Percentiles rank a stretch among this genome's conserved stretches.
Evolutionary conservation across 352 stramenopile genomes (phyloP).

Genomic region (Aphanomyces stellatus): DNA sequence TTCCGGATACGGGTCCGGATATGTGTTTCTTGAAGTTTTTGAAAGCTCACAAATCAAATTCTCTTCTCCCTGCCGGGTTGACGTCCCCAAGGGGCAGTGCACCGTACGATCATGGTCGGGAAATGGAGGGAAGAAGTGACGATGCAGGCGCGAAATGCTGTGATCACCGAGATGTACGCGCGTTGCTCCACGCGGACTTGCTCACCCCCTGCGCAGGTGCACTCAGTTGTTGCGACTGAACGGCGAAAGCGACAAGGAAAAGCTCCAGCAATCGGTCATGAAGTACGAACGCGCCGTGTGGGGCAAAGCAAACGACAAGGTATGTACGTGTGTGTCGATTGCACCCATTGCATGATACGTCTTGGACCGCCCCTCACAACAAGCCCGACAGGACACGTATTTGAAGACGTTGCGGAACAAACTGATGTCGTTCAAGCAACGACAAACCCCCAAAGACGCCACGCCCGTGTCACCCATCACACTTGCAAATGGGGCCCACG

Average conservation of each 20-base stretch:
- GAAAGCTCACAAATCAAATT: constrained; percentile 11
- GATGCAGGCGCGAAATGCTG: background rate
- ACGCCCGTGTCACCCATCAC: background rate
- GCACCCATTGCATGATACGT: too few relatives aligned
- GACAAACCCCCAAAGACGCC: background rate
- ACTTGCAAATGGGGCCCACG: background rate
- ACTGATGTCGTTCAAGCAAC: constrained; percentile 3
- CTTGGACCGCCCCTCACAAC: too few relatives aligned
- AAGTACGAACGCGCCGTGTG: constrained; percentile 9
- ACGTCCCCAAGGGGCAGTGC: background rate
- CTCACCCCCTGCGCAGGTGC: background rate
- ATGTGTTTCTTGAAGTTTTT: constrained; percentile 12
- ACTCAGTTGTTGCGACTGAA: background rate
- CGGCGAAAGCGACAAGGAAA: background rate
- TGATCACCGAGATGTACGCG: constrained; percentile 2
- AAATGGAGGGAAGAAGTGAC: constrained; percentile 4
- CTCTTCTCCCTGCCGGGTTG: background rate
- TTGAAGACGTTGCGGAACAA: background rate
- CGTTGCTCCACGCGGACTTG: background rate
- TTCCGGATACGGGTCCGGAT: background rate
- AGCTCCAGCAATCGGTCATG: background rate
- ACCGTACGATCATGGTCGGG: background rate
- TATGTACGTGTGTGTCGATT: background rate
- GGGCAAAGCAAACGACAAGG: background rate
- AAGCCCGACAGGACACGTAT: background rate